Evolutionary conservation across 345 rosid genomes (phyloP).

Genomic region (Corchorus olitorius): DNA sequence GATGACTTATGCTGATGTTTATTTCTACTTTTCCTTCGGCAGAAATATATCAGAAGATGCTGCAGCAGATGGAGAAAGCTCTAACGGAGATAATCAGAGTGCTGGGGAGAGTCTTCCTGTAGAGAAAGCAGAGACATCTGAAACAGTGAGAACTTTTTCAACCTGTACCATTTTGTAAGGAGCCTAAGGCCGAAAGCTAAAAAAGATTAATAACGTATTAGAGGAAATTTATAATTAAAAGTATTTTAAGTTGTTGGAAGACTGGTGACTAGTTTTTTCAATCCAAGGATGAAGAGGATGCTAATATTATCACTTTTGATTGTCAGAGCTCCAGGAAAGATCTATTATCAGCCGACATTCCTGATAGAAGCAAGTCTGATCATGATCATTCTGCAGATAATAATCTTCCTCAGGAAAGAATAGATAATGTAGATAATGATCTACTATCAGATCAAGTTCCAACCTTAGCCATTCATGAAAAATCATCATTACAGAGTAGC

Average conservation of each 20-base stretch:
- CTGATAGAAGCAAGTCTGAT: constrained; percentile 45
- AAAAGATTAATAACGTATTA: neutral
- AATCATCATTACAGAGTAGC: constrained; percentile 44
- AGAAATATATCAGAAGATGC: constrained; percentile 66
- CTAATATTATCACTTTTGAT: constrained; percentile 17
- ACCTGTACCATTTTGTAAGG: constrained; percentile 12
- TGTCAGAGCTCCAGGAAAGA: constrained; percentile 55
- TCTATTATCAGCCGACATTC: constrained; percentile 41
- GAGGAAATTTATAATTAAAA: neutral
- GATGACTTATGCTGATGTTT: constrained; percentile 1
- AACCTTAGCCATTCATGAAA: constrained; percentile 67
- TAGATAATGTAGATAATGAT: constrained; percentile 58
- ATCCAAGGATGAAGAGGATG: neutral
- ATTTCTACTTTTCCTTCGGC: constrained; percentile 26
- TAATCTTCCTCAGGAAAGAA: constrained; percentile 50
- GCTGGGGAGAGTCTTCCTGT: constrained; percentile 46
- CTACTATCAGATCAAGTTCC: constrained; percentile 79
- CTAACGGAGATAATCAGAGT: constrained; percentile 55
- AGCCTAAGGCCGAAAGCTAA: constrained; percentile 8
- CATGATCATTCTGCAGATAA: constrained; percentile 43
- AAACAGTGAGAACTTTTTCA: constrained; percentile 45
- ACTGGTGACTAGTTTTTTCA: constrained; percentile 12
- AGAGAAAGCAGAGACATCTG: constrained; percentile 52
- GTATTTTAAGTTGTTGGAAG: neutral
- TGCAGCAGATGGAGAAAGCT: constrained; percentile 52